phyloP scores from a whole-genome alignment of 768 basidiomycete genomes.

The Lanmaoa rubissima region DNA sequence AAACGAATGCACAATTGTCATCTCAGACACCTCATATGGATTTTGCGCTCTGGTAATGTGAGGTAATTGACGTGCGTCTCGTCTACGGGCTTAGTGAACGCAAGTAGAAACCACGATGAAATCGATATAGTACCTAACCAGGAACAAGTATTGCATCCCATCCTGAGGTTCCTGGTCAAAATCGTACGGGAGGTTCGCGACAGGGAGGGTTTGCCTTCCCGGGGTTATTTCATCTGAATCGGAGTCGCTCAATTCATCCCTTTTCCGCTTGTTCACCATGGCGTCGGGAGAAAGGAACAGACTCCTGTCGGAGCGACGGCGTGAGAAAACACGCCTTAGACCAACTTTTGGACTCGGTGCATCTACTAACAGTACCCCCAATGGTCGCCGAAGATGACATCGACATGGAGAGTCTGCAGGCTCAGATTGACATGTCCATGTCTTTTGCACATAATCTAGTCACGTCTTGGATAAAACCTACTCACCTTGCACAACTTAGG shows the following conservation, averaged over 20 bases:
- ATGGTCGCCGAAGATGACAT: constrained; percentile 51
- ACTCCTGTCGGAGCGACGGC: not conserved
- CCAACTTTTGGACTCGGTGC: not conserved
- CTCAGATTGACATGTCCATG: constrained; percentile 81
- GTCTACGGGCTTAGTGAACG: constrained; percentile 41
- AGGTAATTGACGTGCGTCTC: constrained; percentile 68
- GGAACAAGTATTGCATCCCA: constrained; percentile 79
- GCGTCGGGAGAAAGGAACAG: not conserved
- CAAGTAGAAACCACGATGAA: not conserved
- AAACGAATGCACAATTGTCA: constrained; percentile 19
- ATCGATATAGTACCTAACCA: constrained; percentile 57
- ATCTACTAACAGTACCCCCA: not conserved
- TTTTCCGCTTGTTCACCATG: constrained; percentile 53
- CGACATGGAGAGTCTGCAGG: constrained; percentile 68
- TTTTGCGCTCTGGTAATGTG: constrained; percentile 62
- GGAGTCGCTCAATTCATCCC: constrained; percentile 46
- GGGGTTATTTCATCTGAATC: constrained; percentile 61
- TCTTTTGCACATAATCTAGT: constrained; percentile 72
- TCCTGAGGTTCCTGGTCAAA: constrained; percentile 66
- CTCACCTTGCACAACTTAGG: constrained; percentile 37
- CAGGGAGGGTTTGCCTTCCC: constrained; percentile 74
- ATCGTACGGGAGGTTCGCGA: constrained; percentile 72
- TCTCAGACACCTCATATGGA: constrained; percentile 54
- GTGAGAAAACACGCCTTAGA: constrained; percentile 19
- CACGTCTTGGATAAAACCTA: constrained; percentile 72